Base-by-base conservation (phyloP, 768 basidiomycete species). In the Lactarius hengduanensis region DNA sequence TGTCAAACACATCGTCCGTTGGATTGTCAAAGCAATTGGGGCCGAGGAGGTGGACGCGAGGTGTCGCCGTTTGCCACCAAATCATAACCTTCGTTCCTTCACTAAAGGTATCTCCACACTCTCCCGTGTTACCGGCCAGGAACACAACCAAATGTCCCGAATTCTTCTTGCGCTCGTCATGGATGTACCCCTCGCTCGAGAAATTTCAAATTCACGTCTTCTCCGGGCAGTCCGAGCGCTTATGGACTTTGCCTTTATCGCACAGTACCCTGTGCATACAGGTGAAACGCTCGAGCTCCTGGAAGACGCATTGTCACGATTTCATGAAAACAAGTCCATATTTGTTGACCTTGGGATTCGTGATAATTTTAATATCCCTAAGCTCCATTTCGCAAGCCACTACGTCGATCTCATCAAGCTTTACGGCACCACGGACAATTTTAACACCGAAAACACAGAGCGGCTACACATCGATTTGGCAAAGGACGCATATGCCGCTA, bases 41-140 rank as follows among this genome's bases (percentile, higher is more conserved):
- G 62, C 69, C 11, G 67, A 59, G 7, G 79, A 82, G 64, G 74
- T 81, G 53, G 79, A 81, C 67, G 73, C 75, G 4, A 74, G 75
- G 2, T 73, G 75, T 43, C 66, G 70, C 1, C 70, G 74, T 1
- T 62, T 80, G 0, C 78, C 78, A 2, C 75, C 75, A 2, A 78
- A 78, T 63, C 76, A 79, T 64, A 70, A 77, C 38, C 65, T 80
- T 32, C 73, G 72, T 0, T 32, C 72, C 1, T 81, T 81, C 66
- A 57, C 63, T 9, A 77, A 78, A 36, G 80, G 80, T 1, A 80
- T 81, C 53, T 71, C 68, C 0, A 55, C 59, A 2, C 73, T 80
- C 9, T 72, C 74, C 4, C 71, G 70, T 10, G 67, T 79, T 10
- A 75, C 76, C n/a, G 80, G 79, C 8, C 64, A 66, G 10, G 78